Evolutionary conservation across 148 eudicot species (phyloP).

Genomic region (Rhododendron williamsianum): DNA sequence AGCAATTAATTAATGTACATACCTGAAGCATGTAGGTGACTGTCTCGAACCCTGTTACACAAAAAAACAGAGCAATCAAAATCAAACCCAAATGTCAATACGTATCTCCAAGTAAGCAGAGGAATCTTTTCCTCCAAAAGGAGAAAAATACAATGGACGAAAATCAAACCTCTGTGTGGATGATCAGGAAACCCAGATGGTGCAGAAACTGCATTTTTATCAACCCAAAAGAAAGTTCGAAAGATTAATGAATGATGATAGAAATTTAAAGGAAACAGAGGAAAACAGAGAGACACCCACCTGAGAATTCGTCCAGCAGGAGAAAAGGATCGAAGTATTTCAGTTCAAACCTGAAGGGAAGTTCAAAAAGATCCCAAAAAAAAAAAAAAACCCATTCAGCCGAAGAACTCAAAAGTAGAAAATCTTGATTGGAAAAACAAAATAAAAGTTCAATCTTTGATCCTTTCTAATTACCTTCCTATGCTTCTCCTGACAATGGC

Average conservation of each 20-base stretch:
- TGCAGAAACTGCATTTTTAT: conserved; percentile 48
- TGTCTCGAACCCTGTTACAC: conserved; percentile 73
- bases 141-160: background rate
- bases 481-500: conserved; percentile 81
- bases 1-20: background rate
- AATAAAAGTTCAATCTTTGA: background rate
- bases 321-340: conserved; percentile 83
- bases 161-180: conserved; percentile 82
- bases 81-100: background rate
- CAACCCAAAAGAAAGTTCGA: background rate
- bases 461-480: conserved; percentile 44
- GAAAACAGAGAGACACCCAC: conserved; percentile 21
- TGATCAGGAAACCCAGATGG: conserved; percentile 98
- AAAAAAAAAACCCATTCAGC: conserved; percentile 13
- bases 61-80: conserved; percentile 8
- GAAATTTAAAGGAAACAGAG: conserved; percentile 8
- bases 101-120: background rate
- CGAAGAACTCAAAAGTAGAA: background rate
- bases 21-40: conserved; percentile 96
- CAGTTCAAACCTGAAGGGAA: conserved; percentile 55
- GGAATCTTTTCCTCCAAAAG: background rate
- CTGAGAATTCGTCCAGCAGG: conserved; percentile 70
- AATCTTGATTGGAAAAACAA: background rate
- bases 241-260: background rate
- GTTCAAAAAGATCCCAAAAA: background rate